Evolutionary conservation across 768 basidiomycete species (phyloP).

Genomic region (Pisolithus tinctorius): DNA sequence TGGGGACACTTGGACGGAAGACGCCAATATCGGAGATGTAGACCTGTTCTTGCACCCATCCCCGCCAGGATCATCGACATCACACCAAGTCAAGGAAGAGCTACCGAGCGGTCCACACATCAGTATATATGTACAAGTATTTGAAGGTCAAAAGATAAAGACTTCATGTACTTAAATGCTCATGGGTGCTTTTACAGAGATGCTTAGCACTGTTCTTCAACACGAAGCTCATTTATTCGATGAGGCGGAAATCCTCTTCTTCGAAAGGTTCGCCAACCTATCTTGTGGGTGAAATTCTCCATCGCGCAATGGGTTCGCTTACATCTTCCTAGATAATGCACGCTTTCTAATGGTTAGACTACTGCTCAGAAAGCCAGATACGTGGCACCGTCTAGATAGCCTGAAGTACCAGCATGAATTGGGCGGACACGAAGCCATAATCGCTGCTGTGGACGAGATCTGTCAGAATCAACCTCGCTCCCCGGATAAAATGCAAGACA

Average conservation of each 20-base stretch:
- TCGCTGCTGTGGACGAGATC: conserved; percentile 38
- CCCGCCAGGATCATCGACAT: conserved; percentile 4
- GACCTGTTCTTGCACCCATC: conserved; percentile 1
- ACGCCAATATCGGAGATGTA: conserved; percentile 5
- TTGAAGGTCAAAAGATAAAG: conserved; percentile 19
- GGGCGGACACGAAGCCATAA: conserved; percentile 30
- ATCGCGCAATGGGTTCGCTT: background rate
- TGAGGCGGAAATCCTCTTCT: conserved; percentile 37
- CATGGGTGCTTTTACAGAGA: conserved; percentile 33
- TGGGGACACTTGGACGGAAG: conserved; percentile 16
- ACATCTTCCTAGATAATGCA: conserved; percentile 37
- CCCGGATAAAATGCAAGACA: conserved; percentile 9
- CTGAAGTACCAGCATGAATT: conserved; percentile 40
- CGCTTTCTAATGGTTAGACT: conserved; percentile 59
- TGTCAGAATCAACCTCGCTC: conserved; percentile 20
- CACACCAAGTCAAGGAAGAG: conserved; percentile 3
- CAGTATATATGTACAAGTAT: conserved; percentile 23
- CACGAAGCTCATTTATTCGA: conserved; percentile 49
- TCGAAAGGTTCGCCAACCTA: conserved; percentile 37
- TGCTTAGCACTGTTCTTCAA: conserved; percentile 45
- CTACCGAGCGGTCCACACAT: conserved; percentile 6
- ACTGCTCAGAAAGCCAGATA: conserved; percentile 50
- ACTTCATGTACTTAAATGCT: background rate
- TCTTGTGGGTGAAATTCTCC: conserved; percentile 37
- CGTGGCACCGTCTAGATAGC: conserved; percentile 44